A percentile compares a stretch with the other conserved stretches of the same genome.
Conservation (phyloP, 495 filamentous ascomycete species). For the Neurospora sp. region DNA sequence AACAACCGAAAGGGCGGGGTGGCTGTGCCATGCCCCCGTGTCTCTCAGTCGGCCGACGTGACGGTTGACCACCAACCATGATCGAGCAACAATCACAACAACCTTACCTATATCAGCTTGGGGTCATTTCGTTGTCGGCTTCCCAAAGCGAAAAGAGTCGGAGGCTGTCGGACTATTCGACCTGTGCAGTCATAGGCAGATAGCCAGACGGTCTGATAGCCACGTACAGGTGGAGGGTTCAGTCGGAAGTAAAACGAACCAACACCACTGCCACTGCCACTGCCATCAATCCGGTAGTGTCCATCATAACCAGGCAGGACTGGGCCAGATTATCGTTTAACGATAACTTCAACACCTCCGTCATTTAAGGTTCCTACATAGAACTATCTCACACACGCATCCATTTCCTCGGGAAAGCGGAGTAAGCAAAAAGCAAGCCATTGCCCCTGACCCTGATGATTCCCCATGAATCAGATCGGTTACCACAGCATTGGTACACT, state of each 20-base stretch:
- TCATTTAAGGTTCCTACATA: not conserved
- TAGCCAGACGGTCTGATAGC: not conserved
- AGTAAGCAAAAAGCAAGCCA: not conserved
- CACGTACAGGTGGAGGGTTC: not conserved
- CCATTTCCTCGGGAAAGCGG: not conserved
- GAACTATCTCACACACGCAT: not conserved
- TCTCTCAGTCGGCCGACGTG: not conserved
- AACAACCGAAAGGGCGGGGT: not conserved
- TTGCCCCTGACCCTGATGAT: not conserved
- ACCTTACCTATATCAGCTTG: not conserved
- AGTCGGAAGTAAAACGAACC: not conserved
- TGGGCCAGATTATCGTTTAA: not conserved
- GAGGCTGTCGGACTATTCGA: not conserved
- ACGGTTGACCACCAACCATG: not conserved
- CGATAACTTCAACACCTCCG: not conserved
- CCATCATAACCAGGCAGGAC: not conserved
- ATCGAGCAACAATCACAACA: not conserved
- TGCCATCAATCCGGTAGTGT: not conserved
- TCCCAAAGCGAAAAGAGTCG: not conserved
- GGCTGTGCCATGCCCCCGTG: not conserved
- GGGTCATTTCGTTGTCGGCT: not conserved
- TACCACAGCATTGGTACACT: not conserved
- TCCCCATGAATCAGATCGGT: not conserved
- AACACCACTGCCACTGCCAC: not conserved
- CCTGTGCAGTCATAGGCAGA: not conserved